Evolutionary conservation across 495 filamentous ascomycete species (phyloP), one percentile per base, ranked within the genome.

Genomic region (Podospora pseudopauciseta): DNA sequence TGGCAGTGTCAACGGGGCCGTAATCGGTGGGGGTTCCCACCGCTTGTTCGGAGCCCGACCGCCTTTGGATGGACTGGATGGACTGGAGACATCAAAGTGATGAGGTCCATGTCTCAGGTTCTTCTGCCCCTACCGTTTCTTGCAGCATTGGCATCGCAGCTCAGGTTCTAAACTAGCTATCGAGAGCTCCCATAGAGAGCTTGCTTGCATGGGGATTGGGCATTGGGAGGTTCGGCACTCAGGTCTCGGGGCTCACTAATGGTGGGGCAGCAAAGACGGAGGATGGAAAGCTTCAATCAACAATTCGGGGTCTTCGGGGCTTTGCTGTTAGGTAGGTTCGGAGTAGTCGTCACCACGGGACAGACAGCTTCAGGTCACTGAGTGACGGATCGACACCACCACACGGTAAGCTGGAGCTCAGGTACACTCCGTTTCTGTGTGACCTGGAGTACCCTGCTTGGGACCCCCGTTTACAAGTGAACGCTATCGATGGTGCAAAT

Each of bases 11-110:
- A 16, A 49, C 39, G 59, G 26, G 59, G 70, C 72, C 72, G 73
- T 28, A 59, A 73, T 73, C 73, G 73, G 73, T 71, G 68, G 67
- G 70, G 67, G 71, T 60, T 34, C 28, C 62, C 65, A 66, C 70
- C 62, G 55, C 66, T 69, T 18, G 27, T 68, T 72, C 68, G 72
- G 68, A 65, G 70, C 64, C 68, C 72, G 68, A 72, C 64, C 72
- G 54, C 65, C 49, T 63, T 65, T 58, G 19, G 13, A 54, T 18
- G 65, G 65, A 55, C 4, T 30, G 23, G 9, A 3, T 49, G 39
- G 30, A 32, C 30, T 39, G 34, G 34, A 16, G 9, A 49, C 39
- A 32, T 32, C 30, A 32, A 32, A 32, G 30, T 32, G 30, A 32
- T 32, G 30, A 32, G 4, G 39, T 5, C 11, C 34, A 11, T 49